These are phyloP conservation scores for Naematelia encephala DNA, from an alignment of 768 basidiomycete species.

Conservation along the genomic window DNA sequence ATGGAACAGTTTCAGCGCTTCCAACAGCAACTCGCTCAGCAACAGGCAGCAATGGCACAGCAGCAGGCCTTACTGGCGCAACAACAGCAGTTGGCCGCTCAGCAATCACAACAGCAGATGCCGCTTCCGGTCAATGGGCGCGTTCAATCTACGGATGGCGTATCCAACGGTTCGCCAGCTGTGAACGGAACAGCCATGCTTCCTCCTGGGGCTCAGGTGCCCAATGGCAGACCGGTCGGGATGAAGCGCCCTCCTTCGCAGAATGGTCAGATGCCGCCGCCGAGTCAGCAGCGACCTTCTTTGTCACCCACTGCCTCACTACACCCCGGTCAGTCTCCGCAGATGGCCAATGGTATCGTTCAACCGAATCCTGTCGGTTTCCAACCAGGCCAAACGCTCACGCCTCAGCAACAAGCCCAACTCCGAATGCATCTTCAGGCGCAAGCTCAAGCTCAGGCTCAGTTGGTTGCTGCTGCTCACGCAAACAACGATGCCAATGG, in stretches of 20 bases:
- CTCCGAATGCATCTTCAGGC: constrained; percentile 11
- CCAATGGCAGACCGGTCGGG: constrained; percentile 1
- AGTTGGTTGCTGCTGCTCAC: neutral
- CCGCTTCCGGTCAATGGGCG: neutral
- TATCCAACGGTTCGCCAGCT: neutral
- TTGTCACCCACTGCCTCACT: constrained; percentile 12
- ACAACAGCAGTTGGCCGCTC: constrained; percentile 13
- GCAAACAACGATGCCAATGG: neutral
- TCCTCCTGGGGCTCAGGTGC: neutral
- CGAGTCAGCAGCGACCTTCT: constrained; percentile 15
- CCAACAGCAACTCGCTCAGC: constrained; percentile 23
- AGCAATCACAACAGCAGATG: constrained; percentile 19
- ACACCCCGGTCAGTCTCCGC: constrained; percentile 15
- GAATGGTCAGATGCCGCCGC: constrained; percentile 12
- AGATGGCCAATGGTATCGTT: constrained; percentile 11
- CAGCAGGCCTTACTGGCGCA: constrained; percentile 18
- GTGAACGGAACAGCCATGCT: neutral
- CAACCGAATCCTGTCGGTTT: neutral
- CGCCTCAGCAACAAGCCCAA: constrained; percentile 1
- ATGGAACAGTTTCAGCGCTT: constrained; percentile 39
- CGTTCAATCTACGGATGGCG: neutral
- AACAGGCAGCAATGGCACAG: constrained; percentile 20
- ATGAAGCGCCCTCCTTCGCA: constrained; percentile 14
- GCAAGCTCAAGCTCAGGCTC: constrained; percentile 7
- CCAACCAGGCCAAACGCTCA: neutral